Base-by-base conservation (phyloP, 495 filamentous ascomycete species). In the Xylaria sp. region DNA sequence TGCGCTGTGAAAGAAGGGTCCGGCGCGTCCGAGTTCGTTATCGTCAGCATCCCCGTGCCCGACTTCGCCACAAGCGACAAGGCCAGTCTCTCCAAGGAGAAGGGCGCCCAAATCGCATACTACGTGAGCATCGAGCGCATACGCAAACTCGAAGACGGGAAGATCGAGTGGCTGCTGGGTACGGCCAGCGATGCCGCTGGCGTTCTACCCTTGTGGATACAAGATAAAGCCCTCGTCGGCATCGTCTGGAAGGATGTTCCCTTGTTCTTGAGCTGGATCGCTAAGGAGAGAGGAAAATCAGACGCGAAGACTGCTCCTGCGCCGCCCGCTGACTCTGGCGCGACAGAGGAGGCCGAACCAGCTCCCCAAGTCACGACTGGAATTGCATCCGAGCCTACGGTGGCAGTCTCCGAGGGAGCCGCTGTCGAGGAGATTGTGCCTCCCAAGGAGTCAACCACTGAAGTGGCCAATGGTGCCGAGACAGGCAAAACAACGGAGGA, bases 211-310 rank as follows among this genome's bases (percentile, higher is more conserved):
- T 80, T 85, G 76, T 91, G 86, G 86, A 79, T 92, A 73, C 91
- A 93, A 84, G 87, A 90, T 71, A 77, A 87, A 61, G 90, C 87
- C 17, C 86, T 93, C 35, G 88, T 90, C 2, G 85, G 84, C 14
- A 86, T 88, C 48, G 87, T 95, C 67, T 88, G 89, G 37, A 90
- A 90, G 72, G 92, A 94, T 82, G 92, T 94, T 26, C 87, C 88
- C 6, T 78, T 91, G 68, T 93, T 93, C 75, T 74, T 93, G 62
- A 77, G 75, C 14, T 93, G 91, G 91, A 85, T 85, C 52, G 80
- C 77, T 58, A 80, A 72, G 67, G 76, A 85, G 80, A 77, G 83
- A 55, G 73, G 35, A 48, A 67, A 65, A 67, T 55, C 37, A 31
- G 35, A 52, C 5, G 69, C 46, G 24, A 50, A 71, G 66, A 58